Evolutionary conservation across 192 early-diverging fungal species (phyloP), one percentile per base, ranked within the genome.

Genomic region (Backusella parvicylindrica): DNA sequence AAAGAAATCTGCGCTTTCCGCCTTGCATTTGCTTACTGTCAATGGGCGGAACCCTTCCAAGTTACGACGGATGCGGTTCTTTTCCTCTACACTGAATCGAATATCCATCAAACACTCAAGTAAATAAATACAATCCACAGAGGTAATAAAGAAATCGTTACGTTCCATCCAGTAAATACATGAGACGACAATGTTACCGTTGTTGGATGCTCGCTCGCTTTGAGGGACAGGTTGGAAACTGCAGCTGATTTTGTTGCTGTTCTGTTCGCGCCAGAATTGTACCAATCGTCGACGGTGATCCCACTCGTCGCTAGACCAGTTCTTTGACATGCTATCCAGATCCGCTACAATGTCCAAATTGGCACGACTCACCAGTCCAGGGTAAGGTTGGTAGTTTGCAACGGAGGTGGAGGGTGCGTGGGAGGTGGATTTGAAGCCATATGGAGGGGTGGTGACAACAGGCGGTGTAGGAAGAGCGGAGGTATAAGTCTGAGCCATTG

Each of bases 21-120:
- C 76, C 77, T 92, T 91, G 75, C 84, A 87, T 70, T 93, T 93
- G 74, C 89, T 89, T 21, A 92, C 88, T 0, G 92, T 95, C 36
- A 85, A 77, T 3, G 93, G 93, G 2, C 89, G 86, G 84, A 91
- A 92, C 11, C 87, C 88, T 80, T 95, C 93, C 38, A 93, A 80
- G 69, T 95, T 95, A 79, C 93, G 92, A 15, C 93, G 90, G 64
- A 95, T 92, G 60, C 93, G 86, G 78, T 95, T 95, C 81, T 93
- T 95, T 77, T 93, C 92, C 68, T 93, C 92, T 0, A 91, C 87
- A 0, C 87, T 91, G 68, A 93, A 92, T 3, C 89, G 84, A 23
- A 91, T 85, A 0, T 83, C 87, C 71, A 92, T 91, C 28, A 93
- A 78, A 6, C 85, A 86, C 83, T 93, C 91, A 15, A 93, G 78